Evolutionary conservation across 345 rosid species (phyloP), one percentile per base, ranked within the genome.

Genomic region (Gynandropsis gynandra): DNA sequence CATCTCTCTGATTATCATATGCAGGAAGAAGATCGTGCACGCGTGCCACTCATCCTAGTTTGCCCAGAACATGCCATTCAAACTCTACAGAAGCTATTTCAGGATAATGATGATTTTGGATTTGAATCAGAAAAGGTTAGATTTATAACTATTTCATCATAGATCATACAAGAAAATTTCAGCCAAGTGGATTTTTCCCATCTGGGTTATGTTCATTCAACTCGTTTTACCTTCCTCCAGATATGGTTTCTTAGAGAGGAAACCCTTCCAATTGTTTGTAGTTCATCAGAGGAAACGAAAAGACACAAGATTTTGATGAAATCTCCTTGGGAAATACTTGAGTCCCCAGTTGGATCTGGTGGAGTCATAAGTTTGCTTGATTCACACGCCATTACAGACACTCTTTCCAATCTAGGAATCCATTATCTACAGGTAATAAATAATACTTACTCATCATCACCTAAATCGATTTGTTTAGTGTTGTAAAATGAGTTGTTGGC

Each of bases 271-370:
- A 73, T 89, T 72, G 72, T 86, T 39, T 52, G 78, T 59, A 65
- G 65, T 71, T 61, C 70, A 32, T 57, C 58, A 21, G 80, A 77
- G 32, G 80, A 79, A 67, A 63, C 67, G 18, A 72, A 63, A 61
- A 72, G 54, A 57, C 72, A 64, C 51, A 80, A 77, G 78, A 89
- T 89, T 60, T 67, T 89, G 73, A 85, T 89, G 95, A 81, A 83
- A 72, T 83, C 97, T 34, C 95, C 94, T 45, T 89, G 95, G 95
- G 84, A 86, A 62, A 78, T 89, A 46, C 72, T 89, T 40, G 79
- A 80, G 63, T 67, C 86, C 17, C 94, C 97, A 0, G 73, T 89
- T 61, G 94, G 94, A 52, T 80, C 90, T 51, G 90, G 88, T 12
- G 94, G 94, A 14, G 60, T 76, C 50, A 58, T 83, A 49, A 80